Conservation (phyloP, 2,329 filamentous ascomycete genomes). For the Colletotrichum chrysophilum region DNA sequence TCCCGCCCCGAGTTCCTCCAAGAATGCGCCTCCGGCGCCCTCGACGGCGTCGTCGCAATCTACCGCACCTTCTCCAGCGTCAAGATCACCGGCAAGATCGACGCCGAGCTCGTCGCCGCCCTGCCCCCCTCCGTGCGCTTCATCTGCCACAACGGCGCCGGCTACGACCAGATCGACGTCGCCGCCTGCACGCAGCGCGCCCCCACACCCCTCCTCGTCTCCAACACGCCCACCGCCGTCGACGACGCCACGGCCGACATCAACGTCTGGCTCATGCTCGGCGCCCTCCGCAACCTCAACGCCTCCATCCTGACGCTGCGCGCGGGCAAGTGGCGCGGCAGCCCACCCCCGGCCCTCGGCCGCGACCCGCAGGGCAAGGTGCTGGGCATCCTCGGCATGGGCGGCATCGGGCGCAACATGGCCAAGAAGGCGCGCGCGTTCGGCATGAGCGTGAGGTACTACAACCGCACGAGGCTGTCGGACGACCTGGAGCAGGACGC, state of each 20-base stretch:
- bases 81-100: constrained; percentile 70
- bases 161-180: constrained; percentile 84
- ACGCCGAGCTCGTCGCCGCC: constrained; percentile 69
- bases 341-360: constrained; percentile 62
- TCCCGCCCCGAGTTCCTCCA: constrained; percentile 71
- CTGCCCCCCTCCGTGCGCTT: constrained; percentile 61
- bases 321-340: constrained; percentile 70
- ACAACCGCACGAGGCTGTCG: constrained; percentile 70
- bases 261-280: constrained; percentile 81
- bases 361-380: constrained; percentile 82
- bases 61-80: constrained; percentile 76
- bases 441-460: constrained; percentile 76
- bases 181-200: constrained; percentile 68
- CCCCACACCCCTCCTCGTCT: constrained; percentile 65
- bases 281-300: constrained; percentile 78
- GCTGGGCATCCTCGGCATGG: constrained; percentile 85
- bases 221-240: constrained; percentile 81
- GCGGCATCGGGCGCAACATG: constrained; percentile 80
- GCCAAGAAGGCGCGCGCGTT: constrained; percentile 77
- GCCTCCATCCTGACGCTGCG: constrained; percentile 69
- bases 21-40: constrained; percentile 67
- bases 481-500: constrained; percentile 56
- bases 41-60: constrained; percentile 69
- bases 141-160: constrained; percentile 73
- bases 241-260: constrained; percentile 85